phyloP scores from a whole-genome alignment of 352 stramenopile species.

The Blastocystis sp. region DNA sequence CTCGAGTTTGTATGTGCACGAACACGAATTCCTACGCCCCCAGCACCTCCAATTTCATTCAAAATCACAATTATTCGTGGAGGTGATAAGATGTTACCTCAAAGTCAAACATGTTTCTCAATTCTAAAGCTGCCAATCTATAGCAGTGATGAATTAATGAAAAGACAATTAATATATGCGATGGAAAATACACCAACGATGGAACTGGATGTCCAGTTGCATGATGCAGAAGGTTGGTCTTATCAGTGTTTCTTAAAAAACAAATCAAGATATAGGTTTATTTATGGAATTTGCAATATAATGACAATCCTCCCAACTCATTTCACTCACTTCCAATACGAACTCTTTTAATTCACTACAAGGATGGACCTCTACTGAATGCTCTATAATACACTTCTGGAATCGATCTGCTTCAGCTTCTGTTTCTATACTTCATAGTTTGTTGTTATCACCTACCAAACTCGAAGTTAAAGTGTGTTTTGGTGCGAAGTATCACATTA shows the following conservation, averaged over 20 bases:
- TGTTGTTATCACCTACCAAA: background rate
- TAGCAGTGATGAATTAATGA: slow-evolving; percentile 10
- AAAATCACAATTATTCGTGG: slow-evolving; percentile 28
- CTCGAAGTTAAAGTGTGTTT: background rate
- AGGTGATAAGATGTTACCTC: slow-evolving; percentile 31
- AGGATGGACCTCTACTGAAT: background rate
- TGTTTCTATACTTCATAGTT: background rate
- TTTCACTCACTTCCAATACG: background rate
- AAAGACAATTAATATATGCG: slow-evolving; percentile 52
- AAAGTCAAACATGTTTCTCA: slow-evolving; percentile 66
- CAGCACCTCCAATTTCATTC: slow-evolving; percentile 48
- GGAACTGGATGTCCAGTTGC: slow-evolving; percentile 63
- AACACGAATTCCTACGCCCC: slow-evolving; percentile 42
- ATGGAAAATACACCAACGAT: slow-evolving; percentile 60
- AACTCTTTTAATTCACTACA: background rate
- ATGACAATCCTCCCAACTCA: background rate
- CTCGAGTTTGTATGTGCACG: slow-evolving; percentile 59
- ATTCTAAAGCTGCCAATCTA: slow-evolving; percentile 61
- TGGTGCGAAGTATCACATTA: background rate
- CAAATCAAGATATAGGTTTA: background rate
- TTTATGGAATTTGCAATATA: background rate
- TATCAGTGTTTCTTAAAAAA: background rate
- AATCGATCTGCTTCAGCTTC: slow-evolving; percentile 23
- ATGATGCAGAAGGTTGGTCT: slow-evolving; percentile 65
- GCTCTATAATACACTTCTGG: background rate